A percentile compares a stretch with the other conserved stretches of the same genome.
phyloP scores from a whole-genome alignment of 176 grass and related monocot species.

The Hordeum marinum region DNA sequence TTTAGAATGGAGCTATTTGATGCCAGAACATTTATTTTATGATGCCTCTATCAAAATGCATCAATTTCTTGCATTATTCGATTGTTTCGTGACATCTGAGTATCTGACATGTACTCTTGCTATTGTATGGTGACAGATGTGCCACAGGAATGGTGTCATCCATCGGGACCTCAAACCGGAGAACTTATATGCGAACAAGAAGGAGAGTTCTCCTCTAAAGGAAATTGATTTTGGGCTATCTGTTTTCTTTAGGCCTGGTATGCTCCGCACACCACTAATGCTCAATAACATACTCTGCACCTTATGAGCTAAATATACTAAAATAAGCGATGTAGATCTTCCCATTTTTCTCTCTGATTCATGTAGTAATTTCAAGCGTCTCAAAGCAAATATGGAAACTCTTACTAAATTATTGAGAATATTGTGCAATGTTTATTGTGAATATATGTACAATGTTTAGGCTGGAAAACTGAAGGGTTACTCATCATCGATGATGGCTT shows the following conservation, averaged over 20 bases:
- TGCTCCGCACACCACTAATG: background rate
- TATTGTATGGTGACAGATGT: constrained; percentile 51
- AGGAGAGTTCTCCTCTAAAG: constrained; percentile 87
- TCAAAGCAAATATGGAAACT: background rate
- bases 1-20: background rate
- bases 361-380: background rate
- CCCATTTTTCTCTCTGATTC: background rate
- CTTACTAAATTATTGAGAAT: background rate
- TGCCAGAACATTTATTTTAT: background rate
- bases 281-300: background rate
- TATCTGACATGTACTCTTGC: constrained; percentile 7
- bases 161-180: constrained; percentile 97
- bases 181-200: constrained; percentile 90
- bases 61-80: background rate
- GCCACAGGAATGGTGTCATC: constrained; percentile 92
- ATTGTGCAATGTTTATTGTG: constrained; percentile 2
- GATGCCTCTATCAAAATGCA: background rate
- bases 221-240: constrained; percentile 98
- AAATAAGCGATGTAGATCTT: background rate
- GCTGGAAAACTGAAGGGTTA: constrained; percentile 10
- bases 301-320: background rate
- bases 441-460: background rate
- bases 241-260: constrained; percentile 90
- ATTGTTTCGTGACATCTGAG: background rate
- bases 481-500: background rate